Evolutionary conservation across 345 rosid species (phyloP), one percentile per base, ranked within the genome.

Genomic region (Lagerstroemia speciosa): DNA sequence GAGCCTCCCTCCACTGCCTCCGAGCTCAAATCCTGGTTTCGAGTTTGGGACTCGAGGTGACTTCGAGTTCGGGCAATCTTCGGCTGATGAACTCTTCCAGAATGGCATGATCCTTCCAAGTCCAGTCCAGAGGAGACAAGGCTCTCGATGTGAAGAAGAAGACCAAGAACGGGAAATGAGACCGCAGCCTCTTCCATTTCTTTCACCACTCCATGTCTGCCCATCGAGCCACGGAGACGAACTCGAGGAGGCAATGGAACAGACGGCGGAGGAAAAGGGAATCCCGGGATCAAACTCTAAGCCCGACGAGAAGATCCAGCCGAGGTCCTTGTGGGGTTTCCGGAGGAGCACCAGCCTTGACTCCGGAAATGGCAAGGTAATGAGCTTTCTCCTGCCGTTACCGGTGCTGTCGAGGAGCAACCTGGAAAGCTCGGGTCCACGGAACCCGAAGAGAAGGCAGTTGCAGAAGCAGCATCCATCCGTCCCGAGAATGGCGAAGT

Each of bases 271-370:
- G 34, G 64, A 60, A 9, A 26, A 26, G 7, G 55, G 19, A 50
- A 22, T 19, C 7, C 3, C 55, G 8, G 24, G 6, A 24, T 12
- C n/a, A 3, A 32, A 33, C 17, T 38, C 10, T 14, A 64, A 64
- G 67, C n/a, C 27, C 60, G 64, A 77, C 65, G 83, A 77, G 14
- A 82, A 79, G 60, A 66, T 67, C 20, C 80, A 58, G 40, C 68
- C 86, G 40, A 83, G 78, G 75, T 85, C 93, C 12, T 84, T 90
- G 61, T 88, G 95, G 98, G 85, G 92, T 36, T 83, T 92, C 83
- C 83, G 79, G 78, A 84, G 96, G 77, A 86, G 95, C 67, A 72
- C 76, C 38, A 92, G 94, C 36, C 85, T 89, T 8, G 85, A 86
- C 45, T 79, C 81, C 64, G 92, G 85, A 46, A 55, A 73, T 17